Evolutionary conservation across 2,329 filamentous ascomycete genomes (phyloP), one percentile per base, ranked within the genome.

Genomic region (Chalara sp.): DNA sequence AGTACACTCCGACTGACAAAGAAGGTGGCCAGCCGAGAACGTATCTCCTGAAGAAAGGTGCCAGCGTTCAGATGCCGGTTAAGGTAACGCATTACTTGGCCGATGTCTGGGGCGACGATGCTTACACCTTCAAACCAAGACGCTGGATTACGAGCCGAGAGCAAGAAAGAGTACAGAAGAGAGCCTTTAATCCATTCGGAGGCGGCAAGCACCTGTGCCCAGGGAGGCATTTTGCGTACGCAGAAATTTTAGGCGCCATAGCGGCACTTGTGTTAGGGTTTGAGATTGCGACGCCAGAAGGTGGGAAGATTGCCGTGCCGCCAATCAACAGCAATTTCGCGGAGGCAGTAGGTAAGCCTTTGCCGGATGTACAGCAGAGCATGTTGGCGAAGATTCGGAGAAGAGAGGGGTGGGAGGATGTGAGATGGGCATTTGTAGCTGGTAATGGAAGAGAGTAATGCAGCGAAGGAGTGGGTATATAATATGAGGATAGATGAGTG

Each of bases 31-130:
- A 8, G 35, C 8, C 44, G 13, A 28, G 21, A 11, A 30, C 11
- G 11, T 45, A 45, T 28, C 44, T 45, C 29, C 30, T 45, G 10
- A 45, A 45, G 44, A 45, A 5, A 32, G 44, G 28, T 11, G 8
- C 21, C 11, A 45, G 67, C 6, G 64, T 76, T 3, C 70, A 75
- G 54, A 69, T 75, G 37, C 66, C 68, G 1, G 68, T 68, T 29
- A 66, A 67, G 11, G 65, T 72, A 7, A 65, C 75, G 35, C 72
- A 76, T 49, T 37, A 37, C 35, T 55, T 62, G 2, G 41, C 52
- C 5, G 55, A 62, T 1, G 64, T 73, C 45, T 76, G 73, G 73
- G 73, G 74, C 5, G 56, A 63, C 1, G 70, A 74, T 47, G 69
- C 63, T 0, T 58, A 56, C 3, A 48, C 51, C 1, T 76, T 76